Evolutionary conservation across 805 yeast species (phyloP), one percentile per base, ranked within the genome.

Genomic region (Saturnispora galanensis): DNA sequence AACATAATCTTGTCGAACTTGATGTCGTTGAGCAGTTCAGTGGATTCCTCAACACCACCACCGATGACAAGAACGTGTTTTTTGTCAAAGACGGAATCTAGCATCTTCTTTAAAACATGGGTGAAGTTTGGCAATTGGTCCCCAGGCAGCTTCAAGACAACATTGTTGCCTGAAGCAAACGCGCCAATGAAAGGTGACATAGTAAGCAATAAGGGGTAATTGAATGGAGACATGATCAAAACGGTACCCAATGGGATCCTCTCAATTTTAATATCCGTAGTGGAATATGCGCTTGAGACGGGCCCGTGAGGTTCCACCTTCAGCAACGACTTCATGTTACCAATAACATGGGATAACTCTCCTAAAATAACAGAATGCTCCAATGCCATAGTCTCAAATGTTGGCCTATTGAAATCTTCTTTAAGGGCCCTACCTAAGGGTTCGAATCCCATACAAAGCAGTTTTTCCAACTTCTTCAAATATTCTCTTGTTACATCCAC

Each of bases 81-180:
- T 1, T 71, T 71, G 56, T 73, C 84, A 48, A 79, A 68, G 11
- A 78, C 72, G 3, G 67, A 56, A 30, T 65, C 58, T 12, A 89
- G 62, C 5, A 86, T 55, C 13, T 68, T 66, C n/a, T 81, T 69
- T 32, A 89, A 56, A n/a, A 73, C 68, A 16, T 57, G 54, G 3
- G 87, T 67, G 39, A 81, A 74, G 50, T 72, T 63, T 0, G 93
- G 90, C 2, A 81, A 76, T 45, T 71, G 58, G 60, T 90, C 97
- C 48, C 82, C 72, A 13, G 85, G 88, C 10, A 62, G 45, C 59
- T 87, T 87, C 53, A 81, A 65, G 16, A 84, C 76, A 26, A 84
- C 90, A 12, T 80, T 69, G 60, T 89, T 88, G 10, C 97, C 97
- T 16, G 81, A 84, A 2, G 95, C 86, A 51, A 90, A 65, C 2